Evolutionary conservation across 2,329 filamentous ascomycete species (phyloP), one percentile per base, ranked within the genome.

Genomic region (Microascus cirrosus): DNA sequence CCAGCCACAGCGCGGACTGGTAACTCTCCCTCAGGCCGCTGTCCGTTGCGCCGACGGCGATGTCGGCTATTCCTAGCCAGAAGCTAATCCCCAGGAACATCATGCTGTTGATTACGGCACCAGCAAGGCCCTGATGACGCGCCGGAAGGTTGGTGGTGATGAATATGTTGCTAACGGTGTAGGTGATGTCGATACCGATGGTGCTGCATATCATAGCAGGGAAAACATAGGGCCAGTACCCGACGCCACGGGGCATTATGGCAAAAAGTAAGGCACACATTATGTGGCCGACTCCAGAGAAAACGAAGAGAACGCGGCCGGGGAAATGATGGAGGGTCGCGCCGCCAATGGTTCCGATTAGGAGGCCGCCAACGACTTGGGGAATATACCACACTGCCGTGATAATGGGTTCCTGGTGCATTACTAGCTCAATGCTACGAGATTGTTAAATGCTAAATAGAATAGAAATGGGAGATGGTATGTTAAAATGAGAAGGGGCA

Each of bases 81-180:
- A 88, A 71, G 2, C 83, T 82, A 56, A 86, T 83, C 4, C 83
- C 82, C 5, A 88, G 68, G 63, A 85, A 82, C 11, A 87, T 65
- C 1, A 85, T 69, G 24, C 78, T 77, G 66, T 85, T 87, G 62
- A 85, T 80, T 52, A 88, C 65, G 0, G 82, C 83, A 2, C 84
- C 85, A 0, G 84, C 85, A 1, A 87, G 69, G 0, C 84, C 85
- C 64, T 89, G 85, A 60, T 79, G 74, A 12, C 75, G 71, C 8
- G 73, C 73, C 0, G 83, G 82, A 55, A 87, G 67, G 18, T 75
- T 80, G 0, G 83, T 87, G 0, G 84, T 87, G 57, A 86, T 80
- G 66, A 87, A 88, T 56, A 88, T 79, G 61, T 84, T 87, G 35
- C 82, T 77, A 2, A 88, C 75, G 59, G 82, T 87, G 69, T 82